These are phyloP conservation scores for Nemophila menziesii DNA, from an alignment of 257 asterid genomes.

Conservation along the genomic window DNA sequence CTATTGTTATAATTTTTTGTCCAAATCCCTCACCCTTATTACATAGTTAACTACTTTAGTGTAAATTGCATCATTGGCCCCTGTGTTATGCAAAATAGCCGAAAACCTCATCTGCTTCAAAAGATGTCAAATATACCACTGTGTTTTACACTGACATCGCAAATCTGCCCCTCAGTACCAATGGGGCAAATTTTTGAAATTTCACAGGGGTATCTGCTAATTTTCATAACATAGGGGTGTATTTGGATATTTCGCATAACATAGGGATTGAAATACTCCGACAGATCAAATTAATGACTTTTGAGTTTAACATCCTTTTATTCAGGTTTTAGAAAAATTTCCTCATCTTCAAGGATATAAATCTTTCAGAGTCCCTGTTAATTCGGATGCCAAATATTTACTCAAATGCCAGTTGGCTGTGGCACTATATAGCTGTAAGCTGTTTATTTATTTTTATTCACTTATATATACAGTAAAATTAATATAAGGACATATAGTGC, in stretches of 20 bases:
- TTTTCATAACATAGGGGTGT: too few relatives aligned
- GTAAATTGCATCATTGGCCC: too few relatives aligned
- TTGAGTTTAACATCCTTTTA: neutral
- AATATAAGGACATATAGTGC: neutral
- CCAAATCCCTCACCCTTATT: slow-evolving; percentile 2
- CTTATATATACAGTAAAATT: neutral
- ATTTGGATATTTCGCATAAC: too few relatives aligned
- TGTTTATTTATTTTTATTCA: neutral
- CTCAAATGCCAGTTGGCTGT: slow-evolving; percentile 72
- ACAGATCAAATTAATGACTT: neutral
- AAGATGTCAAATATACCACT: too few relatives aligned
- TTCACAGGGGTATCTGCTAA: too few relatives aligned
- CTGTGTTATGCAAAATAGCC: too few relatives aligned
- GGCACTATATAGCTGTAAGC: slow-evolving; percentile 59
- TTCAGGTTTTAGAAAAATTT: slow-evolving; percentile 62
- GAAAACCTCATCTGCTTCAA: too few relatives aligned
- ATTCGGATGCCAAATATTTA: slow-evolving; percentile 32
- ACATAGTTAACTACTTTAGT: too few relatives aligned
- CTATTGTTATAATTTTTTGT: neutral
- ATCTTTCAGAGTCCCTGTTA: slow-evolving; percentile 44
- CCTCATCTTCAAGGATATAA: slow-evolving; percentile 62
- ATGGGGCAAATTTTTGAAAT: too few relatives aligned
- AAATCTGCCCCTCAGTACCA: too few relatives aligned
- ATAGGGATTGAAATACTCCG: neutral
- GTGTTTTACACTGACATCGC: too few relatives aligned